Percentiles rank a stretch among this genome's conserved stretches.
These are phyloP conservation scores for Fremontodendron californicum DNA, from an alignment of 345 rosid genomes.

Conservation along the genomic window DNA sequence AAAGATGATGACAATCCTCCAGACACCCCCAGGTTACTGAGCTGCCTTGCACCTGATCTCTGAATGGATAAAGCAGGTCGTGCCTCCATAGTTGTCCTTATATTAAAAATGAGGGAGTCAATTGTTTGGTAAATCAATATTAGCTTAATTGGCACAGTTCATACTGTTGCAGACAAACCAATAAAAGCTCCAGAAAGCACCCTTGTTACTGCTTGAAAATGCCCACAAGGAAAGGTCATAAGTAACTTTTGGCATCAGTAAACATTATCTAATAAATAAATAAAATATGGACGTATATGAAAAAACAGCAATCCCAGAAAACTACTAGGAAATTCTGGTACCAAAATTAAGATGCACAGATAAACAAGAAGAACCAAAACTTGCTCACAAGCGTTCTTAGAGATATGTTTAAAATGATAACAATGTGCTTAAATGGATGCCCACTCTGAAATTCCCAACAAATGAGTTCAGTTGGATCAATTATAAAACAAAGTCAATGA, in stretches of 20 bases:
- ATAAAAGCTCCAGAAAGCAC: slow-evolving; percentile 23
- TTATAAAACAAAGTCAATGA: not conserved
- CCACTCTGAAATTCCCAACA: not conserved
- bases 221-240: slow-evolving; percentile 14
- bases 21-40: slow-evolving; percentile 43
- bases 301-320: not conserved
- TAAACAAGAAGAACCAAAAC: not conserved
- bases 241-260: slow-evolving; percentile 12
- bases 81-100: slow-evolving; percentile 55
- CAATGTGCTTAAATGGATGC: not conserved
- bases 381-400: not conserved
- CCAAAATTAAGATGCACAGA: not conserved
- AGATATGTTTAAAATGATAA: not conserved
- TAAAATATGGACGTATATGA: not conserved
- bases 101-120: slow-evolving; percentile 7
- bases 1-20: slow-evolving; percentile 51
- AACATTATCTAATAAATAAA: slow-evolving; percentile 3
- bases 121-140: slow-evolving; percentile 12
- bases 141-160: slow-evolving; percentile 3
- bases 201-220: slow-evolving; percentile 9
- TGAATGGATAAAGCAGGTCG: slow-evolving; percentile 47
- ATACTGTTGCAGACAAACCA: slow-evolving; percentile 10
- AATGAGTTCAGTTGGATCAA: not conserved
- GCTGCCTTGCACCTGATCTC: slow-evolving; percentile 53
- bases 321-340: not conserved